Evolutionary conservation across 768 basidiomycete genomes (phyloP).

Genomic region (Phylloporus sp.): DNA sequence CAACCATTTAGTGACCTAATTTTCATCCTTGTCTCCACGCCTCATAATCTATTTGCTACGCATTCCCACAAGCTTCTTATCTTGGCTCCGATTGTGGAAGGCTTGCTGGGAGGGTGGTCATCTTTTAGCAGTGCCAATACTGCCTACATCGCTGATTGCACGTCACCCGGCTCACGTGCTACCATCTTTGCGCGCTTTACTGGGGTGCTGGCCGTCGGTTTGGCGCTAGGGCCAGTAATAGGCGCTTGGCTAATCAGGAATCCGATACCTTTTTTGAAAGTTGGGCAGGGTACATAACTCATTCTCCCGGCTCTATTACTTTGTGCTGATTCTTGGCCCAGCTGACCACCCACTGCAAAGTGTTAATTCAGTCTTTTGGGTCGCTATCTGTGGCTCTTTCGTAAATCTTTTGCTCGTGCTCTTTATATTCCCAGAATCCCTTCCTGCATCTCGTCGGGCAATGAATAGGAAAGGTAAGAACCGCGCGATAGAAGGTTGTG

Average conservation of each 20-base stretch:
- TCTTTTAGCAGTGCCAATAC: slow-evolving; percentile 58
- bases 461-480: slow-evolving; percentile 30
- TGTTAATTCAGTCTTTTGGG: slow-evolving; percentile 52
- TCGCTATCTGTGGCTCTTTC: slow-evolving; percentile 42
- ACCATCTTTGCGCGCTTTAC: slow-evolving; percentile 64
- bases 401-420: slow-evolving; percentile 55
- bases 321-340: slow-evolving; percentile 9
- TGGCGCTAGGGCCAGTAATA: slow-evolving; percentile 76
- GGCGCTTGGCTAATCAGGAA: slow-evolving; percentile 49
- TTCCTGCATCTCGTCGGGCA: slow-evolving; percentile 29
- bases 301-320: not conserved
- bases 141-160: slow-evolving; percentile 73
- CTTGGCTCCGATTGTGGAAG: slow-evolving; percentile 75
- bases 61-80: slow-evolving; percentile 75
- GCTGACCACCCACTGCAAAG: slow-evolving; percentile 34
- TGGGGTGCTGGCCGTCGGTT: slow-evolving; percentile 74
- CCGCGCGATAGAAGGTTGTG: slow-evolving; percentile 18
- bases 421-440: slow-evolving; percentile 59
- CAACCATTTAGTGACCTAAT: slow-evolving; percentile 57
- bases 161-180: slow-evolving; percentile 76
- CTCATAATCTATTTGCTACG: slow-evolving; percentile 51
- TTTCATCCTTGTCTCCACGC: slow-evolving; percentile 74
- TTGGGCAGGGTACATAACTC: slow-evolving; percentile 24
- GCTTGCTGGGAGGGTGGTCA: slow-evolving; percentile 76
- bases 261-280: slow-evolving; percentile 33